phyloP scores from a whole-genome alignment of 1,284 basidiomycete species.

The Malassezia sympodialis region DNA sequence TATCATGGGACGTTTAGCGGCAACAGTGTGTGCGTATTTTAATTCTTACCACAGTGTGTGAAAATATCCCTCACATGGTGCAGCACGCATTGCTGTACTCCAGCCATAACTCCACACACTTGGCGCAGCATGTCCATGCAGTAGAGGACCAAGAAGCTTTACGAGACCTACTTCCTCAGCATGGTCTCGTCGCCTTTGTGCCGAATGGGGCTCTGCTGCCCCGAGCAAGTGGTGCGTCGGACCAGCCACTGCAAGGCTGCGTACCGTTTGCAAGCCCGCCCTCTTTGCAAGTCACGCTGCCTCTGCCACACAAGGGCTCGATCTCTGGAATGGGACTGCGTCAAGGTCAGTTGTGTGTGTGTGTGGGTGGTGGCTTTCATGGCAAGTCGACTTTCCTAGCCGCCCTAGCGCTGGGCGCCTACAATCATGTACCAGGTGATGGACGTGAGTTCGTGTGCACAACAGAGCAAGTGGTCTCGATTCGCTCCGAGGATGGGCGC shows the following conservation, averaged over 20 bases:
- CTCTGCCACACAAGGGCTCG: conserved; percentile 10
- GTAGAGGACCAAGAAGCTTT: conserved; percentile 17
- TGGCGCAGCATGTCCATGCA: conserved; percentile 5
- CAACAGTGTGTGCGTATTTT: conserved; percentile 1
- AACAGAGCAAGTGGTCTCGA: neutral
- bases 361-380: conserved; percentile 18
- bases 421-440: conserved; percentile 16
- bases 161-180: neutral
- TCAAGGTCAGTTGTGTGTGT: conserved; percentile 1
- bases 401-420: conserved; percentile 13
- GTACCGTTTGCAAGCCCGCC: conserved; percentile 13
- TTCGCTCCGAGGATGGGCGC: conserved; percentile 20
- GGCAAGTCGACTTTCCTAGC: conserved; percentile 21
- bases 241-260: conserved; percentile 1
- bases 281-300: neutral
- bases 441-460: conserved; percentile 19
- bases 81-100: neutral
- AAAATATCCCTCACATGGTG: conserved; percentile 12
- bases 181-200: conserved; percentile 17
- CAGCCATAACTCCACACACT: neutral
- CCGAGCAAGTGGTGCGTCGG: conserved; percentile 12
- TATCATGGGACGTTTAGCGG: conserved; percentile 14
- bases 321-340: conserved; percentile 14
- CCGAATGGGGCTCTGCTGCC: conserved; percentile 14
- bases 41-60: conserved; percentile 3